Percentiles rank a stretch among this genome's conserved stretches.
phyloP scores from a whole-genome alignment of 768 basidiomycete genomes.

The Clitopilus passeckerianus region DNA sequence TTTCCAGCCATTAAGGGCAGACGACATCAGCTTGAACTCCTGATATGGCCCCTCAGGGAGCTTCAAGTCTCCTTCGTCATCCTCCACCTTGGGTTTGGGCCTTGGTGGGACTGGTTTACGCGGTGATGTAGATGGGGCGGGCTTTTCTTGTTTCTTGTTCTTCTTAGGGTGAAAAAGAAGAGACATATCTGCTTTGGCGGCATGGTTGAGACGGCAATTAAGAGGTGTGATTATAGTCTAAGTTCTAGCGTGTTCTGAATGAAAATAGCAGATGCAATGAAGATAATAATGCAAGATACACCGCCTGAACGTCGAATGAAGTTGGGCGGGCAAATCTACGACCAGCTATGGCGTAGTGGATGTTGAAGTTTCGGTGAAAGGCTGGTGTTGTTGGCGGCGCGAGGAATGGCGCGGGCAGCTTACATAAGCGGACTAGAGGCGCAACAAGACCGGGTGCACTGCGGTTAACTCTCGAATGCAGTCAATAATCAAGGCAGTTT shows the following conservation, averaged over 20 bases:
- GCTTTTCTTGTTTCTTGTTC: slow-evolving; percentile 31
- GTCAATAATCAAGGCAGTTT: background rate
- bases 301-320: background rate
- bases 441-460: no score
- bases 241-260: background rate
- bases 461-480: background rate
- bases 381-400: background rate
- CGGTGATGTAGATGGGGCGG: slow-evolving; percentile 20
- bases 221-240: slow-evolving; percentile 3
- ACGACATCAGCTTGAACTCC: slow-evolving; percentile 78
- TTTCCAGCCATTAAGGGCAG: slow-evolving; percentile 80
- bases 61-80: slow-evolving; percentile 45
- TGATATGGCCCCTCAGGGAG: slow-evolving; percentile 66
- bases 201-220: slow-evolving; percentile 22
- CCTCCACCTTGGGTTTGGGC: slow-evolving; percentile 29
- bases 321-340: background rate
- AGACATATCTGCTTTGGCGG: slow-evolving; percentile 36
- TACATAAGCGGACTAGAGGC: background rate
- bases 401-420: background rate
- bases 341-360: background rate
- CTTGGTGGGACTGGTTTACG: slow-evolving; percentile 38
- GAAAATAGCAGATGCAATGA: background rate
- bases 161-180: slow-evolving; percentile 70
- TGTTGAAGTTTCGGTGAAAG: background rate
- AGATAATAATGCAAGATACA: background rate